Evolutionary conservation across 139 green algal species (phyloP).

Genomic region (Spirogloea muscicola): DNA sequence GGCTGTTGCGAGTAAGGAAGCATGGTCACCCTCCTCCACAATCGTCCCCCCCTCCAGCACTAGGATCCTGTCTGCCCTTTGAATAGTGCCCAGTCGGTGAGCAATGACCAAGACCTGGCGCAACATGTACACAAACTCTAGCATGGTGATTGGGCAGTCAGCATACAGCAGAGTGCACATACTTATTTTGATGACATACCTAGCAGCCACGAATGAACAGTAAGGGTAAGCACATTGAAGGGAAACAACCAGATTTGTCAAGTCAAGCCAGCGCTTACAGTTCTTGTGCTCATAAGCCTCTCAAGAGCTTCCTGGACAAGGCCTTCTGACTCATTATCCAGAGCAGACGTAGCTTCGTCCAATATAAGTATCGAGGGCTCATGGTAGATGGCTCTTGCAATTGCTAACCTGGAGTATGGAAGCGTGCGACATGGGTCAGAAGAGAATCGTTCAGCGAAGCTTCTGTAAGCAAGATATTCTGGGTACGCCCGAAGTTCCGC

Average conservation of each 20-base stretch:
- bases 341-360: slow-evolving; percentile 69
- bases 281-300: slow-evolving; percentile 19
- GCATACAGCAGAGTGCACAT: no score
- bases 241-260: no score
- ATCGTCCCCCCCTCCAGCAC: slow-evolving; percentile 62
- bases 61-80: slow-evolving; percentile 74
- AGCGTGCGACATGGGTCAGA: no score
- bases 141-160: no score
- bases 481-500: no score
- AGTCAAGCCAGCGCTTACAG: no score
- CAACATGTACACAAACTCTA: no score
- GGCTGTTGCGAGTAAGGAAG: slow-evolving; percentile 55
- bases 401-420: slow-evolving; percentile 62
- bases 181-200: no score
- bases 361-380: slow-evolving; percentile 70
- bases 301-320: slow-evolving; percentile 37
- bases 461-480: no score
- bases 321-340: slow-evolving; percentile 61
- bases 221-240: no score
- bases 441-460: no score
- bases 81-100: slow-evolving; percentile 80
- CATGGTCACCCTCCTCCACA: slow-evolving; percentile 65
- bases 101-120: slow-evolving; percentile 88
- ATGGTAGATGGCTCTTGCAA: slow-evolving; percentile 77
- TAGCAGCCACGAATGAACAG: no score